Percentiles rank a stretch among this genome's conserved stretches.
These are phyloP conservation scores for Neophaeococcomyces aloes DNA, from an alignment of 2,329 filamentous ascomycete species.

Conservation along the genomic window DNA sequence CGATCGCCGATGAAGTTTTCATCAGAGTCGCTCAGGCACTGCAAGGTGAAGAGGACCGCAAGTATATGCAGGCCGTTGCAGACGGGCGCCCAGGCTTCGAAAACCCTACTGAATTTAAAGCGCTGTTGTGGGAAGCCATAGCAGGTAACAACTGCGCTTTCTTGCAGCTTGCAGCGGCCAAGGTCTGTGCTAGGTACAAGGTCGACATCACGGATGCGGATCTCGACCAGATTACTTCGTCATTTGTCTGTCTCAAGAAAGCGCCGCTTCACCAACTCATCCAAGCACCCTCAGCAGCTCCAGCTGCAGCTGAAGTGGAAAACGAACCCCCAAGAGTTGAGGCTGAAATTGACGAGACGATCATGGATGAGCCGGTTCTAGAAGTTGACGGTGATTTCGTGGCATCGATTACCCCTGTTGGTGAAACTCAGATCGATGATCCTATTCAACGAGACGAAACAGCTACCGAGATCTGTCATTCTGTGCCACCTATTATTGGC, in stretches of 20 bases:
- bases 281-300: no score
- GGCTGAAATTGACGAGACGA: no score
- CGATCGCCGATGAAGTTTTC: neutral
- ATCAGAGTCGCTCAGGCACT: neutral
- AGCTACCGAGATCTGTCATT: no score
- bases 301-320: no score
- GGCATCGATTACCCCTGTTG: no score
- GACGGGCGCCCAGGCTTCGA: neutral
- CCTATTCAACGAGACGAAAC: no score
- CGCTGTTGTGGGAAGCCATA: constrained; percentile 1
- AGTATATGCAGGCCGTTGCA: neutral
- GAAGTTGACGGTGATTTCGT: no score
- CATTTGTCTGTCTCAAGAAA: neutral
- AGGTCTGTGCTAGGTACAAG: neutral
- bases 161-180: neutral
- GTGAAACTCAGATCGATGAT: no score
- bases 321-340: no score
- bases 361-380: no score
- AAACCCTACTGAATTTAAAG: neutral
- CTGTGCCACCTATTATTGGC: no score
- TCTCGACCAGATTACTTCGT: neutral
- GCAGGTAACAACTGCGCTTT: neutral
- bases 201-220: neutral
- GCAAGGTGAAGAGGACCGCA: neutral
- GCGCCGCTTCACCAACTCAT: no score